These are phyloP conservation scores for Dimargaris xerosporica DNA, from an alignment of 192 early-diverging fungal genomes.

Conservation along the genomic window DNA sequence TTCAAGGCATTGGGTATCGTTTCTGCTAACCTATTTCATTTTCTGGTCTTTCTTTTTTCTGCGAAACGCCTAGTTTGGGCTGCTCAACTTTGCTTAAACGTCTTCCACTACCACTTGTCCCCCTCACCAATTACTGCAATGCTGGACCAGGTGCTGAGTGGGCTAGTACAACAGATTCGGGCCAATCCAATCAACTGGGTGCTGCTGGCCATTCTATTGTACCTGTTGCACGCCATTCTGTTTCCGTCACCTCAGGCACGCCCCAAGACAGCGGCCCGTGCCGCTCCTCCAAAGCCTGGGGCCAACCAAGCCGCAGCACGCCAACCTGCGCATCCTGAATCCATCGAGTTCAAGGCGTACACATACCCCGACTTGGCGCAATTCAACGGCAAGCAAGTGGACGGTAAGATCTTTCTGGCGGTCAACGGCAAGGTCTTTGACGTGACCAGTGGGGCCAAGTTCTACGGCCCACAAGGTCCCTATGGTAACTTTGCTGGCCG, in stretches of 20 bases:
- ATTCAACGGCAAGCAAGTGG: neutral
- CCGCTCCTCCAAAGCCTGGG: neutral
- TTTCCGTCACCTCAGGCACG: neutral
- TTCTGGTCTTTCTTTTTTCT: no score
- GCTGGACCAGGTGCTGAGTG: neutral
- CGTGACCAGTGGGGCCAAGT: constrained; percentile 60
- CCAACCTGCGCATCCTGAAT: neutral
- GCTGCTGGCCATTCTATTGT: neutral
- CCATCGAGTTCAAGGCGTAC: constrained; percentile 6
- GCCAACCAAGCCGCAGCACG: neutral
- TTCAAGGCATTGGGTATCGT: no score
- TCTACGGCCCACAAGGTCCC: constrained; percentile 86
- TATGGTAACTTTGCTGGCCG: constrained; percentile 92
- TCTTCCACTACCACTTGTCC: no score
- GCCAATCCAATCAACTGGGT: constrained; percentile 10
- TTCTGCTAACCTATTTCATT: no score
- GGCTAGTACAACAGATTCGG: neutral
- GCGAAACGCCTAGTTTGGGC: no score
- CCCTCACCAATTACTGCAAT: no score
- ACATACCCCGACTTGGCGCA: neutral
- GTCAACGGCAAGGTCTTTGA: constrained; percentile 84
- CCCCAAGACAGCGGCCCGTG: neutral
- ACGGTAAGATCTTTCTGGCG: constrained; percentile 47
- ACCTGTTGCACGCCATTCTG: constrained; percentile 10
- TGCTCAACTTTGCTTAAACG: no score